A percentile compares a stretch with the other conserved stretches of the same genome.
phyloP scores from a whole-genome alignment of 2,329 filamentous ascomycete species.

The Ascosphaera aggregata region DNA sequence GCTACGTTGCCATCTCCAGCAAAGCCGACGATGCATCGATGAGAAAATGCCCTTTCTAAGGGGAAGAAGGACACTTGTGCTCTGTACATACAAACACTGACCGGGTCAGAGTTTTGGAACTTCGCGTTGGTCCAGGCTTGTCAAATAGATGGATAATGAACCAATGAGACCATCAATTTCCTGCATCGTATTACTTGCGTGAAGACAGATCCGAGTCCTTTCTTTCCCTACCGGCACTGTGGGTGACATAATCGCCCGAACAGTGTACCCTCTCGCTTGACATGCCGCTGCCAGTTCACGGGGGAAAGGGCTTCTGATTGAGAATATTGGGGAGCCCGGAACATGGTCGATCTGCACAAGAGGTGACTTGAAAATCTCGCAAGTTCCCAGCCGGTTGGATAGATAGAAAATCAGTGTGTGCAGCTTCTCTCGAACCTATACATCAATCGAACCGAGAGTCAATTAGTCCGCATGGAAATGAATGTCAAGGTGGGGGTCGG shows the following conservation, averaged over 20 bases:
- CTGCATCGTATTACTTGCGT: slow-evolving; percentile 37
- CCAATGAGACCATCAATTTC: slow-evolving; percentile 31
- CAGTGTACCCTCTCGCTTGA: slow-evolving; percentile 33
- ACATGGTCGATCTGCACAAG: slow-evolving; percentile 18
- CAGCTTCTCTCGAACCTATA: slow-evolving; percentile 21
- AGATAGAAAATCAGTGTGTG: slow-evolving; percentile 24
- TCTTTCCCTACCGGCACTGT: slow-evolving; percentile 41
- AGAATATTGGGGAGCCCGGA: slow-evolving; percentile 40
- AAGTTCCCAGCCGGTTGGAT: slow-evolving; percentile 18
- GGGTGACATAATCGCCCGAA: slow-evolving; percentile 43
- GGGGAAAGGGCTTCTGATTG: slow-evolving; percentile 34
- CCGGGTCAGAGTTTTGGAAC: no score
- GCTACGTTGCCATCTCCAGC: no score
- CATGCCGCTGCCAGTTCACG: slow-evolving; percentile 35
- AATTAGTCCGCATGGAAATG: slow-evolving; percentile 2
- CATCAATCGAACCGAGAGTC: slow-evolving; percentile 2
- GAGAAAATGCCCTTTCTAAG: no score
- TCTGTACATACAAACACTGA: no score
- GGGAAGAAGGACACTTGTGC: no score
- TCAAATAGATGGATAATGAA: no score
- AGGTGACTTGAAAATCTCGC: slow-evolving; percentile 11
- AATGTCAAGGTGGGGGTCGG: slow-evolving; percentile 5
- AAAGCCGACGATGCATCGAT: no score
- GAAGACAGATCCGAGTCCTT: slow-evolving; percentile 42
- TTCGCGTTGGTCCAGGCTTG: no score